These are phyloP conservation scores for Neurospora sp. DNA, from an alignment of 495 filamentous ascomycete species.

Conservation along the genomic window DNA sequence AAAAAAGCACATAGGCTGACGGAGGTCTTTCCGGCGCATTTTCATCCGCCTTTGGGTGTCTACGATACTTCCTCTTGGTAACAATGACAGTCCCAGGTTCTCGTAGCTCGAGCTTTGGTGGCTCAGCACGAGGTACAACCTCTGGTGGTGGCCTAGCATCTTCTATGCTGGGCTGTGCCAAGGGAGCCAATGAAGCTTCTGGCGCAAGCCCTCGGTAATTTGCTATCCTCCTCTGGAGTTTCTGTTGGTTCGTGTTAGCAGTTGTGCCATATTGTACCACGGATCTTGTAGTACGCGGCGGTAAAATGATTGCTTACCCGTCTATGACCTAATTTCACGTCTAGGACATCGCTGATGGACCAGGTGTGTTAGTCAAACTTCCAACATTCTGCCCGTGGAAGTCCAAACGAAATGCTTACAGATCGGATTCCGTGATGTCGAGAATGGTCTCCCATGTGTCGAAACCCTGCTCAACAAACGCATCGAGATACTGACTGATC, in stretches of 20 bases:
- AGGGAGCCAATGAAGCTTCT: constrained; percentile 31
- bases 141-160: constrained; percentile 14
- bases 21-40: constrained; percentile 67
- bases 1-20: constrained; percentile 76
- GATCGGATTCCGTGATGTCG: constrained; percentile 70
- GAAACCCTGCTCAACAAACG: constrained; percentile 64
- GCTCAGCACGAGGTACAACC: constrained; percentile 23
- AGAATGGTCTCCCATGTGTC: constrained; percentile 72
- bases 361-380: constrained; percentile 5
- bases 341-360: constrained; percentile 46
- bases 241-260: constrained; percentile 22
- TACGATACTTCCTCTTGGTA: constrained; percentile 62
- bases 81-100: constrained; percentile 18
- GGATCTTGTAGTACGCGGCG: neutral
- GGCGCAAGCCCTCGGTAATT: constrained; percentile 49
- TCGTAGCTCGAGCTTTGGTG: constrained; percentile 21
- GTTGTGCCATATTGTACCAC: neutral
- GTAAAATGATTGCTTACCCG: constrained; percentile 40
- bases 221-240: constrained; percentile 41
- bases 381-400: neutral
- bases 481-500: constrained; percentile 59
- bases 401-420: constrained; percentile 37
- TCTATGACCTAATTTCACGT: constrained; percentile 69
- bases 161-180: constrained; percentile 27
- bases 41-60: constrained; percentile 74